These are phyloP conservation scores for Allantophomopsis cytisporea DNA, from an alignment of 2,329 filamentous ascomycete genomes.

Conservation along the genomic window DNA sequence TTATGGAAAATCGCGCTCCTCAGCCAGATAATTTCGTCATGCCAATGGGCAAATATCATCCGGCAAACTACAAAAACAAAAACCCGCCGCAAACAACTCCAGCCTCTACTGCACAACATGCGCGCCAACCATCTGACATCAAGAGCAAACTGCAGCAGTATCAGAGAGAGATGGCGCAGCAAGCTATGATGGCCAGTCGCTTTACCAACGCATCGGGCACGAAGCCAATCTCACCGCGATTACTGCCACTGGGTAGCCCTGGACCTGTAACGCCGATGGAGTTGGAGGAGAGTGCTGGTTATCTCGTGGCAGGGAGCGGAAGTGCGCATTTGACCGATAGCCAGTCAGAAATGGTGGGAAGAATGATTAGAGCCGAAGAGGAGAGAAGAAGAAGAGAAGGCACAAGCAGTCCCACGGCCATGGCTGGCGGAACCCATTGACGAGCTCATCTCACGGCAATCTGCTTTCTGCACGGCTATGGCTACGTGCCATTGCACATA, in stretches of 20 bases:
- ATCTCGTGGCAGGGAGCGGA: constrained; percentile 10
- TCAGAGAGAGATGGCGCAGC: constrained; percentile 45
- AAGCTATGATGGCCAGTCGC: constrained; percentile 31
- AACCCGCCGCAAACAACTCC: constrained; percentile 10
- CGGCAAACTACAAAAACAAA: constrained; percentile 40
- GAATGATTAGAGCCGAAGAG: constrained; percentile 3
- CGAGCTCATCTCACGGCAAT: too few relatives aligned
- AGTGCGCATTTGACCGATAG: constrained; percentile 1
- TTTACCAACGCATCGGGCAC: constrained; percentile 18
- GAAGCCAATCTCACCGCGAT: constrained; percentile 34
- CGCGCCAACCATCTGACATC: constrained; percentile 30
- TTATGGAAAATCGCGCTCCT: neutral
- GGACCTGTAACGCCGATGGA: constrained; percentile 50
- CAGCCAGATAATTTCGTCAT: constrained; percentile 15
- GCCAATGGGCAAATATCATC: constrained; percentile 50
- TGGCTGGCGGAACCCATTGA: neutral
- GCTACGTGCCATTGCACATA: neutral
- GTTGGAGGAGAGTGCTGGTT: constrained; percentile 23
- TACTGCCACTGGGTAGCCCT: constrained; percentile 40
- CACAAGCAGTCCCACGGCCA: neutral
- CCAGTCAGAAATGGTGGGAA: constrained; percentile 4
- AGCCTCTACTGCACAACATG: constrained; percentile 10
- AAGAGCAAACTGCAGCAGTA: constrained; percentile 41
- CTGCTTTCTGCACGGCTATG: neutral
- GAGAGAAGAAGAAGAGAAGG: constrained; percentile 2